Evolutionary conservation across 1,139 yeast species (phyloP).

Genomic region (Kodamaea sp.): DNA sequence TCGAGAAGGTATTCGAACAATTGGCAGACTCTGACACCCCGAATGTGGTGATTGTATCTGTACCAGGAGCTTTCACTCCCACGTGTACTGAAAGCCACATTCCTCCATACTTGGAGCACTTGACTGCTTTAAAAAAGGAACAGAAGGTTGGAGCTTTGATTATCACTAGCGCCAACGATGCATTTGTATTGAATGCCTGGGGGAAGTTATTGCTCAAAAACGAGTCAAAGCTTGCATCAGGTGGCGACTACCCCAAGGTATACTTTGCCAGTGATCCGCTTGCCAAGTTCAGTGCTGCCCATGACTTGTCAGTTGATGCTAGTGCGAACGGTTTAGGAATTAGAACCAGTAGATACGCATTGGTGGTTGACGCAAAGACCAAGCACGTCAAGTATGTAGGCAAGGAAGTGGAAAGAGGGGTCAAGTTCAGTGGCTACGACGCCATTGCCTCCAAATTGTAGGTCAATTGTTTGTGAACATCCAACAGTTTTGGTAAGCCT

Average conservation of each 20-base stretch:
- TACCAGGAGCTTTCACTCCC: conserved; percentile 36
- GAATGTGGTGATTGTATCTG: conserved; percentile 27
- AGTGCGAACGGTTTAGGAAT: conserved; percentile 52
- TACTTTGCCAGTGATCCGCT: conserved; percentile 30
- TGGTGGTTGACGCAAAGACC: conserved; percentile 50
- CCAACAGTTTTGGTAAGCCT: too few relatives aligned
- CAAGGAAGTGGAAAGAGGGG: conserved; percentile 32
- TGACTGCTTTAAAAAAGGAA: conserved; percentile 20
- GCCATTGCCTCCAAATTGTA: conserved; percentile 15
- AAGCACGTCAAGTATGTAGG: conserved; percentile 19
- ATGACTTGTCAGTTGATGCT: conserved; percentile 25
- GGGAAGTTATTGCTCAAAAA: conserved; percentile 29
- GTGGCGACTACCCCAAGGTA: conserved; percentile 19
- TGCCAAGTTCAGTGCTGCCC: conserved; percentile 23
- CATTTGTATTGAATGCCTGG: conserved; percentile 33
- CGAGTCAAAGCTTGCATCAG: conserved; percentile 10
- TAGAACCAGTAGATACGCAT: conserved; percentile 74
- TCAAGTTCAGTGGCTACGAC: conserved; percentile 28
- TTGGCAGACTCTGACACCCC: conserved; percentile 15
- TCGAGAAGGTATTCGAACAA: conserved; percentile 22
- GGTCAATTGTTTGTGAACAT: too few relatives aligned
- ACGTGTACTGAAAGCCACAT: conserved; percentile 34
- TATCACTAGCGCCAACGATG: conserved; percentile 30
- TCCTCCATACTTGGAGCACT: conserved; percentile 26
- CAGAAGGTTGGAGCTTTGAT: conserved; percentile 24